Base-by-base conservation (phyloP, 31 red algal species). In the Endocladia muricata region DNA sequence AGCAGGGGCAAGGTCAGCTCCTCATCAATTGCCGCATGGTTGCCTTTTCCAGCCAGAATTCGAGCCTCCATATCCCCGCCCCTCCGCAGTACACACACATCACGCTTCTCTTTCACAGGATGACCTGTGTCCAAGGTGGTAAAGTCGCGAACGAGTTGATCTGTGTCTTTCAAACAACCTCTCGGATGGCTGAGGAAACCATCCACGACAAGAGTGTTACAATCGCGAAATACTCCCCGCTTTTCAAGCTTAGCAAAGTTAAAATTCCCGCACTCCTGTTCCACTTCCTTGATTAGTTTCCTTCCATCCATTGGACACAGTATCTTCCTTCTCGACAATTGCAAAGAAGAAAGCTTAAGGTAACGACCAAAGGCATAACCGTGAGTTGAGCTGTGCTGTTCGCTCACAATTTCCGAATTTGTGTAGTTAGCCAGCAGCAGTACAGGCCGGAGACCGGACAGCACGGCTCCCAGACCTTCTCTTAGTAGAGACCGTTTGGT, bases 51-150 rank as follows among this genome's bases (percentile, higher is more conserved):
- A 1, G 29, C 23, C 23, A 33, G 39, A 0, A 79, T 79, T 19
- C 58, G 19, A 17, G 49, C 21, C 41, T 79, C 76, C 13, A 79
- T 55, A 29, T 79, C 76, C n/a, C 76, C 76, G 1, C 76, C 76
- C 0, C 76, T 58, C 1, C 76, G 76, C 76, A 79, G 49, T 44
- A 79, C 61, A 30, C 76, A 79, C 37, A 79, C 60, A 21, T 79
- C 13, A 0, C 68, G 21, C 61, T 79, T 79, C n/a, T n/a, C n/a
- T 3, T 0, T 40, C 2, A 34, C 41, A 8, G 65, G 15, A 2
- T 19, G 5, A 4, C 9, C 25, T 2, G 2, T 17, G 15, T 62
- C 6, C 9, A 77, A 79, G 6, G 48, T 79, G 58, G 76, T 79
- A 3, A 79, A 48, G 42, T 34, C 22, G 1, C 37, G 40, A 7